phyloP scores from a whole-genome alignment of 179 eudicot species.

The Silene coronaria region DNA sequence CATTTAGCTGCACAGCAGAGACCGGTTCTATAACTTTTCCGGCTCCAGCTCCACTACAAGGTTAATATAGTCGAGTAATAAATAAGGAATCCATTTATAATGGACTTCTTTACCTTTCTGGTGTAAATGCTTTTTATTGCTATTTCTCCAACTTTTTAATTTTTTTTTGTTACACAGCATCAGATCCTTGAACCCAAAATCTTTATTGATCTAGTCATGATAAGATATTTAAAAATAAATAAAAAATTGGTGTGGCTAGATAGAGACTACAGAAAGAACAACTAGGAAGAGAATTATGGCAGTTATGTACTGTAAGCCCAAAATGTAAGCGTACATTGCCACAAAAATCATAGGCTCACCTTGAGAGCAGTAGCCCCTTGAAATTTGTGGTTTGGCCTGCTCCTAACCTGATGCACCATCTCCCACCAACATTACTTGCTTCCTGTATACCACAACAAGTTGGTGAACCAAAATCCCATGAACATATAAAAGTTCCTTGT shows the following conservation, averaged over 20 bases:
- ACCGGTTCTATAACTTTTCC: conserved; percentile 85
- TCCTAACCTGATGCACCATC: conserved; percentile 75
- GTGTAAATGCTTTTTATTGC: neutral
- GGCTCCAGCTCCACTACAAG: conserved; percentile 68
- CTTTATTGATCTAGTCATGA: neutral
- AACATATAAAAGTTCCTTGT: neutral
- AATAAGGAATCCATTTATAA: neutral
- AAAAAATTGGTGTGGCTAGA: neutral
- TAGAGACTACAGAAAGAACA: neutral
- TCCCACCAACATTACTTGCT: conserved; percentile 68
- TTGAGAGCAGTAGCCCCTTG: conserved; percentile 74
- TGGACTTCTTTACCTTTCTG: neutral
- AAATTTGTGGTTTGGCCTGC: conserved; percentile 42
- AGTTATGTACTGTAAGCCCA: neutral
- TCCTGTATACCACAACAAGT: conserved; percentile 44
- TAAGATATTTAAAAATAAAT: neutral
- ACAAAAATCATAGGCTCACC: conserved; percentile 38
- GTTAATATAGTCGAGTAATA: conserved; percentile 4
- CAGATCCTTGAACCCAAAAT: neutral
- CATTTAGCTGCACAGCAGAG: conserved; percentile 87
- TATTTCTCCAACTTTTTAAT: neutral
- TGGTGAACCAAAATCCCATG: conserved; percentile 15
- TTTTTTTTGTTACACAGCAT: neutral
- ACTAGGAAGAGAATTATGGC: neutral
- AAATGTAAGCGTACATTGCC: conserved; percentile 1